Evolutionary conservation across 1,139 yeast genomes (phyloP).

Genomic region (Zygoascus sp.): DNA sequence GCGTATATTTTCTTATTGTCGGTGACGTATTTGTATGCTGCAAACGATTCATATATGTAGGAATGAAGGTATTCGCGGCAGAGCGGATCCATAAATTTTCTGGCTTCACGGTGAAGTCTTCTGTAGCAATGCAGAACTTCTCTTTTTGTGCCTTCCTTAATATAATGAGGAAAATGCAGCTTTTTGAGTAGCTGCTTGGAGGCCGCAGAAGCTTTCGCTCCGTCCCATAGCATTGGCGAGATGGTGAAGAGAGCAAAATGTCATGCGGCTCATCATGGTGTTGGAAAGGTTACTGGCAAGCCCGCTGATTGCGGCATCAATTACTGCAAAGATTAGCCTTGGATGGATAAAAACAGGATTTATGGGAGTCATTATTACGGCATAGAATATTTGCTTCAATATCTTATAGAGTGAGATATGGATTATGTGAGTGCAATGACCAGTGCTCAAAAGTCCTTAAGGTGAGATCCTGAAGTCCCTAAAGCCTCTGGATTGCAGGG

Average conservation of each 20-base stretch:
- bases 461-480: constrained; percentile 5
- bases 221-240: not conserved
- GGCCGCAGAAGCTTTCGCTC: not conserved
- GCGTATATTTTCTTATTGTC: constrained; percentile 16
- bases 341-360: too few species aligned
- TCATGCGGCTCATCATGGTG: too few species aligned
- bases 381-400: too few species aligned
- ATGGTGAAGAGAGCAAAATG: not conserved
- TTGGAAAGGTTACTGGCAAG: too few species aligned
- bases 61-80: constrained; percentile 21
- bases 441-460: too few species aligned
- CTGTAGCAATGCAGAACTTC: constrained; percentile 20
- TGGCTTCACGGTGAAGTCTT: constrained; percentile 17
- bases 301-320: too few species aligned
- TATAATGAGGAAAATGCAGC: constrained; percentile 24
- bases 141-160: constrained; percentile 14
- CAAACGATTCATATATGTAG: constrained; percentile 21
- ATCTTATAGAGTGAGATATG: too few species aligned
- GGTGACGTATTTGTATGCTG: constrained; percentile 22
- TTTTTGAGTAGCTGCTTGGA: constrained; percentile 10
- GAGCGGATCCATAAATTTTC: constrained; percentile 23
- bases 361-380: too few species aligned
- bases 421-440: too few species aligned
- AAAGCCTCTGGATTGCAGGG: constrained; percentile 25
- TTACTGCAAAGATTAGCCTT: too few species aligned